Base-by-base conservation (phyloP, 2,329 filamentous ascomycete genomes). In the Alternaria consortialis region DNA sequence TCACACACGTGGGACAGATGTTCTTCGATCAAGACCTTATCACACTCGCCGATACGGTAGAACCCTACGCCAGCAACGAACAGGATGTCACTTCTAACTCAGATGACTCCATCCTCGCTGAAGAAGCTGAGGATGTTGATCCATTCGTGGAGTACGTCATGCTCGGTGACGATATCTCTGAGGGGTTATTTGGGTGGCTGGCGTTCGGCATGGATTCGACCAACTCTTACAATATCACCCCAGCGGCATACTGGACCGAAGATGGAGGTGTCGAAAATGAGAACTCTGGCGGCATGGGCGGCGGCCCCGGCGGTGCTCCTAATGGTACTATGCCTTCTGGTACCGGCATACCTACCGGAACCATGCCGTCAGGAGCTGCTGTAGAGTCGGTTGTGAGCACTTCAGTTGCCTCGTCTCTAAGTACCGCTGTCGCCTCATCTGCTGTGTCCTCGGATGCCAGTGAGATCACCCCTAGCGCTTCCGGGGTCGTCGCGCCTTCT, bases 121-220 rank as follows among this genome's bases (percentile, higher is more conserved):
- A 80, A 56, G 82, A 86, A 70, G 81, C 83, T 2, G 80, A 80
- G 36, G 80, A 79, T 11, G 80, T 81, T 17, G 85, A 85, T 60
- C 88, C 87, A 0, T 82, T 89, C 66, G 79, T 87, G 43, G 82
- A 88, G 70, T 89, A 87, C 65, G 81, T 86, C 7, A 77, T 84
- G 6, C 80, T 90, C 0, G 86, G 86, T 5, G 82, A 88, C 43
- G 74, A 77, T 34, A 71, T 77, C 7, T 64, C 71, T 7, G 68
- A 73, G 20, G 76, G 75, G 51, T 52, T 78, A 23, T 77, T 77
- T 53, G 75, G 65, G 27, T 78, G 74, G 75, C 66, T 78, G 40
- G 66, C 70, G 29, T 75, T 77, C 31, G 74, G 74, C n/a, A 71
- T 75, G 54, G 69, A 77, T 52, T 56, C 68, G 2, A 52, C 57